Evolutionary conservation across 805 yeast species (phyloP).

Genomic region (Metschnikowia koreensis): DNA sequence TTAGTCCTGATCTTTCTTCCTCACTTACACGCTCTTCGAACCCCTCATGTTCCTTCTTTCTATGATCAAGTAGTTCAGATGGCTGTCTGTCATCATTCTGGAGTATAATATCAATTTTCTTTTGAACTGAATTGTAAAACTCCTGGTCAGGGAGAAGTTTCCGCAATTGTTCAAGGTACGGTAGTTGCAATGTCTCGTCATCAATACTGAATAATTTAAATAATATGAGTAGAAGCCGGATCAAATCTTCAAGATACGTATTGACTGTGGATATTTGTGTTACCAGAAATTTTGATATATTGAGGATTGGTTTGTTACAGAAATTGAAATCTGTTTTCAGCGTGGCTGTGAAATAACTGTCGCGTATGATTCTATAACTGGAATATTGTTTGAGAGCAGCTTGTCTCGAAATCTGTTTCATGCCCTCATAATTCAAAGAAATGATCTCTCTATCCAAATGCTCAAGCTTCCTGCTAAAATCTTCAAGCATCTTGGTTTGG

Average conservation of each 20-base stretch:
- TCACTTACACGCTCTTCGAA: background rate
- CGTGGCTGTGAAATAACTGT: conserved; percentile 8
- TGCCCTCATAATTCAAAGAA: conserved; percentile 11
- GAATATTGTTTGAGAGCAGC: conserved; percentile 22
- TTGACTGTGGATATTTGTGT: conserved; percentile 23
- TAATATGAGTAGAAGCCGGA: conserved; percentile 18
- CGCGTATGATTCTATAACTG: conserved; percentile 27
- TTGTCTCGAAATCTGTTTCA: conserved; percentile 26
- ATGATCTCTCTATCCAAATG: conserved; percentile 6
- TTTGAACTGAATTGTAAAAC: conserved; percentile 32
- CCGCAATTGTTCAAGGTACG: conserved; percentile 19
- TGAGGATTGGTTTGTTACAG: conserved; percentile 29
- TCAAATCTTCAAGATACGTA: conserved; percentile 25
- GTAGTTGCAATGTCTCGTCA: conserved; percentile 15
- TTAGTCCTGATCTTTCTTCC: background rate
- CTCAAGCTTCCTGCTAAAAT: conserved; percentile 9
- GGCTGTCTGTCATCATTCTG: conserved; percentile 6
- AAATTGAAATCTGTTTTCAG: conserved; percentile 12
- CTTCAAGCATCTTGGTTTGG: conserved; percentile 1
- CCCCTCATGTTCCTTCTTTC: background rate
- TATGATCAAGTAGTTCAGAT: background rate
- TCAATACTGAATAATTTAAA: conserved; percentile 14
- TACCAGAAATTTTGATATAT: conserved; percentile 26
- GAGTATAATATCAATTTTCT: conserved; percentile 30
- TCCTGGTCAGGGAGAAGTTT: conserved; percentile 22